A percentile compares a stretch with the other conserved stretches of the same genome.
phyloP scores from a whole-genome alignment of 345 rosid species.

The Chamaenerion angustifolium region DNA sequence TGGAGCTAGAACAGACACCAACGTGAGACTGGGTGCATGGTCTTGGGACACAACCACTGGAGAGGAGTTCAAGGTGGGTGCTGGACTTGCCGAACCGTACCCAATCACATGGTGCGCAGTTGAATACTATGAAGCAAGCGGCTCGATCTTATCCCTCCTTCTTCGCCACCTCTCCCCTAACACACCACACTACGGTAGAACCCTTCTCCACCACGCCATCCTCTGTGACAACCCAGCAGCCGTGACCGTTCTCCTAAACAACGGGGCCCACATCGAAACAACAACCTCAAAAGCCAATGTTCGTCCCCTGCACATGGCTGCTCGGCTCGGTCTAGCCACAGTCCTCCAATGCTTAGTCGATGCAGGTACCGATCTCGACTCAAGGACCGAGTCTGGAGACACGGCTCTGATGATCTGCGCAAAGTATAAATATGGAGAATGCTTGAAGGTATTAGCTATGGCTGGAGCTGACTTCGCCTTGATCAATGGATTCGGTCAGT shows the following conservation, averaged over 20 bases:
- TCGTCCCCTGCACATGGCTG: constrained; percentile 74
- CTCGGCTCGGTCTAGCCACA: constrained; percentile 45
- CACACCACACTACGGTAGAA: constrained; percentile 52
- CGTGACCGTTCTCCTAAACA: constrained; percentile 44
- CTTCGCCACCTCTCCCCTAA: constrained; percentile 34
- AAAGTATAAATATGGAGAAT: constrained; percentile 42
- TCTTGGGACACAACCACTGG: constrained; percentile 82
- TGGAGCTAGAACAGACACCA: constrained; percentile 39
- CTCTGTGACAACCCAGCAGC: constrained; percentile 71
- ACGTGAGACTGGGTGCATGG: constrained; percentile 89
- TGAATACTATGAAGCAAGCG: constrained; percentile 77
- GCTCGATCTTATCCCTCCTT: constrained; percentile 57
- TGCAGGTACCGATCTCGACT: constrained; percentile 53
- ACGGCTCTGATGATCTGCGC: constrained; percentile 65
- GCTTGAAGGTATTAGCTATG: constrained; percentile 42
- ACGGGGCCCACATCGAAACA: constrained; percentile 43
- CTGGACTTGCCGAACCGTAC: constrained; percentile 93
- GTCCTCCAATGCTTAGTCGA: constrained; percentile 42
- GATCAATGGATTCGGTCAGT: constrained; percentile 33
- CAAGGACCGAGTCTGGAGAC: constrained; percentile 62
- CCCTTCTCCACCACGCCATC: constrained; percentile 88
- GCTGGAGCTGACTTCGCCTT: constrained; percentile 86
- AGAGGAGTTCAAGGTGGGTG: constrained; percentile 90
- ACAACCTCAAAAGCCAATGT: constrained; percentile 29
- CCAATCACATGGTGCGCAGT: constrained; percentile 83